These are phyloP conservation scores for Neurospora sp. DNA, from an alignment of 2,329 filamentous ascomycete genomes.

Conservation along the genomic window DNA sequence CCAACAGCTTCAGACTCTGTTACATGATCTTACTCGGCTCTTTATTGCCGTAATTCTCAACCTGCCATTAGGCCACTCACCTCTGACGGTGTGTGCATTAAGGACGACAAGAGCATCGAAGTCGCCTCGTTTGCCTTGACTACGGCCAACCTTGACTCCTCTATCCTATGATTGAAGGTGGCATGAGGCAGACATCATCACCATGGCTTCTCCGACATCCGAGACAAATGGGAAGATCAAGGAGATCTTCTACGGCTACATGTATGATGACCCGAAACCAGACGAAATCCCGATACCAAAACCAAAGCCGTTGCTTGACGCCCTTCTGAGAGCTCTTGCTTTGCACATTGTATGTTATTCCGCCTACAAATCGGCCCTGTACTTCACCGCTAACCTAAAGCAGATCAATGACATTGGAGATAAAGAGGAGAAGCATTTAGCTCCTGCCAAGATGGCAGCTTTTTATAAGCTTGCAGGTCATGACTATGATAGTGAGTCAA, in stretches of 20 bases:
- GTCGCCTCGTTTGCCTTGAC: background rate
- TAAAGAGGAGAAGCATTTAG: constrained; percentile 41
- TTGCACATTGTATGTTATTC: constrained; percentile 54
- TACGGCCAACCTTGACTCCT: background rate
- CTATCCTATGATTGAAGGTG: constrained; percentile 1
- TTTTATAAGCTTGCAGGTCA: constrained; percentile 70
- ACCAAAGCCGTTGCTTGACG: constrained; percentile 56
- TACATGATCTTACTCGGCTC: background rate
- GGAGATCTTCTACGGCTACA: constrained; percentile 50
- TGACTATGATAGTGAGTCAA: constrained; percentile 55
- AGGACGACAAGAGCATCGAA: background rate
- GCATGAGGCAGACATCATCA: constrained; percentile 6
- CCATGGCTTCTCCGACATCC: constrained; percentile 19
- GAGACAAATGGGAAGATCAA: constrained; percentile 13
- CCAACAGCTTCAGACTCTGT: background rate
- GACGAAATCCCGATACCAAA: constrained; percentile 18
- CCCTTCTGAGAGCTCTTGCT: constrained; percentile 58
- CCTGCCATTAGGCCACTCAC: background rate
- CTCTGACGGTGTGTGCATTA: background rate
- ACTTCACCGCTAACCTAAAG: constrained; percentile 6
- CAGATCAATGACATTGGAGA: constrained; percentile 52
- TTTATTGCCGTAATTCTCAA: background rate
- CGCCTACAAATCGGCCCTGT: constrained; percentile 3
- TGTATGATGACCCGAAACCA: constrained; percentile 58
- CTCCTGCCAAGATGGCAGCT: constrained; percentile 60